Evolutionary conservation across 768 basidiomycete species (phyloP).

Genomic region (Mycena albidolilacea): DNA sequence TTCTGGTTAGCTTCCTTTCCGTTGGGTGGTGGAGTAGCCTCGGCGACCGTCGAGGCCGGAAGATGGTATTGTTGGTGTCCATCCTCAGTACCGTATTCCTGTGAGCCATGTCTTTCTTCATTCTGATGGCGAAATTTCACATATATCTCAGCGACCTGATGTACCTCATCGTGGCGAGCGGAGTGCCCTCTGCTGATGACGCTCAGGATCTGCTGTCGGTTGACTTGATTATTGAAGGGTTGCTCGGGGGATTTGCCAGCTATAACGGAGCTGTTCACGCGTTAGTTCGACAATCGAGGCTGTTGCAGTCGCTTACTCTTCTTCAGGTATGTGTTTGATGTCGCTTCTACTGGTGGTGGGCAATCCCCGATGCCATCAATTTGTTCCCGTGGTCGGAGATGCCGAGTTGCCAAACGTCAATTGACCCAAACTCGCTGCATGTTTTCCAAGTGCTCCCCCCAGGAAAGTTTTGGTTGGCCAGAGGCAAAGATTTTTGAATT

Average conservation of each 20-base stretch:
- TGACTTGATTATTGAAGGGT: conserved; percentile 3
- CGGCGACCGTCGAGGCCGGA: conserved; percentile 16
- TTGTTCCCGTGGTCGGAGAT: no score
- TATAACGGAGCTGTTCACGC: conserved; percentile 18
- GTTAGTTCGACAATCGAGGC: background rate
- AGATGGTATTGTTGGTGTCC: conserved; percentile 7
- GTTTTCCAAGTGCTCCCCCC: no score
- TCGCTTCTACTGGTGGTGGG: no score
- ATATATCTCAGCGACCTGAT: conserved; percentile 10
- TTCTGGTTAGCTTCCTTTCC: conserved; percentile 14
- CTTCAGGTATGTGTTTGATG: no score
- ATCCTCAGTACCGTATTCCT: conserved; percentile 3
- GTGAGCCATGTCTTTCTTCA: background rate
- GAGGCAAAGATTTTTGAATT: no score
- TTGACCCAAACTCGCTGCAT: no score
- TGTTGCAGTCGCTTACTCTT: no score
- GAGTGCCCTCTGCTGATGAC: background rate
- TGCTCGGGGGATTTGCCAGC: conserved; percentile 26
- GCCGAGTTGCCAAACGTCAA: no score
- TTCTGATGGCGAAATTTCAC: background rate
- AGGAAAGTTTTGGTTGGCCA: no score
- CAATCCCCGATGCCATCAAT: no score
- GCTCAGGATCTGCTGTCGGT: conserved; percentile 1
- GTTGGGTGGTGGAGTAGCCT: conserved; percentile 29
- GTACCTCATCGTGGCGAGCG: background rate